Evolutionary conservation across 2,329 filamentous ascomycete genomes (phyloP), one percentile per base, ranked within the genome.

Genomic region (Acarospora socialis): DNA sequence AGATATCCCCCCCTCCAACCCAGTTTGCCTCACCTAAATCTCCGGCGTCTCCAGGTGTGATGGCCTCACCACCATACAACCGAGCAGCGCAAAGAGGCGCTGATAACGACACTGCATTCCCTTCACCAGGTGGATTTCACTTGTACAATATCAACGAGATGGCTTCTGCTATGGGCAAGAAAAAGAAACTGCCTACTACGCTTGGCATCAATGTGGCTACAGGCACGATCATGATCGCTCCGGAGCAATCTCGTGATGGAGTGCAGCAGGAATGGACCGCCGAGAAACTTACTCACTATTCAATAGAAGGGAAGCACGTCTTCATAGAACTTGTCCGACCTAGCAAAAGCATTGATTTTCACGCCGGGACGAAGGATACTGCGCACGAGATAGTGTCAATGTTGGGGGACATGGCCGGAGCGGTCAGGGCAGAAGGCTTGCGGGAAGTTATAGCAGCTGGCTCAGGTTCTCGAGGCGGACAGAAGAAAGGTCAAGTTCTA

Each of bases 81-180:
- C 50, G 69, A 46, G 55, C 57, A 29, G 51, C 58, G 16, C 44
- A 59, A 34, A 41, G 45, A 19, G 55, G 60, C 32, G 53, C 55
- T 10, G 59, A 65, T 35, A 57, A 65, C 30, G 59, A 68, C 54
- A 9, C 44, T 46, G 23, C 12, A 10, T 25, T 25, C 23, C 13
- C 26, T 18, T 76, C 77, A 2, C 81, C 81, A 4, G 81, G 81
- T 12, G 82, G 81, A 2, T 95, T 86, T 50, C 86, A 92, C 50
- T 66, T 95, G 54, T 95, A 94, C 59, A 94, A 93, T 47, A 86
- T 95, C 47, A 92, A 86, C 51, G 87, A 95, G 57, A 93, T 93
- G 80, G 73, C 93, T 4, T 87, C 84, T n/a, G 74, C 90, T 26
- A 86, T 93, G 73, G 87, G 87, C 35, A 93, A 92, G 62, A 79